Base-by-base conservation (phyloP, 345 rosid species). In the Rhodomyrtus tomentosa region DNA sequence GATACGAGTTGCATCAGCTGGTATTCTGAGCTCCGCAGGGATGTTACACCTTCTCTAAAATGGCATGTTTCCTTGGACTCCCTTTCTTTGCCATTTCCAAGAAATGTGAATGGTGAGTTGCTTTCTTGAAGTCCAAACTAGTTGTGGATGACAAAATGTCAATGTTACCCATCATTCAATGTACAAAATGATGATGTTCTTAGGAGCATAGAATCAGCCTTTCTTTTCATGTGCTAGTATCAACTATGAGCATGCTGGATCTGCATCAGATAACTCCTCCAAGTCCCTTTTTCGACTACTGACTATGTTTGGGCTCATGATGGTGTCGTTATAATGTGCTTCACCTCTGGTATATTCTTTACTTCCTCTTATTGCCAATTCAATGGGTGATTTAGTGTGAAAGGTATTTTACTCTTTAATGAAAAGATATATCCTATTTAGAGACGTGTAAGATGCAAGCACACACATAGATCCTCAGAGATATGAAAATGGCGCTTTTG, bases 261-360 rank as follows among this genome's bases (percentile, higher is more conserved):
- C 83, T 81, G 27, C 54, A 81, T 81, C 45, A 6, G 32, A 18
- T 54, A 81, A 50, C 6, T 81, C 55, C 55, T 81, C 45, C 58
- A 81, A 55, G 38, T 50, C 52, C 83, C 56, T 68, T 68, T n/a
- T 32, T 68, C 45, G 36, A 80, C 87, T 40, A 13, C 85, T 40
- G 84, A 87, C 76, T 92, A 89, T 53, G 53, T 88, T 13, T 95
- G 93, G 96, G 95, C 97, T 74, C 92, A 94, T n/a, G 89, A 92
- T 84, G 94, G 92, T 32, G 95, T 95, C 82, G 94, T 89, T 10
- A 29, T 96, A 80, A 92, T 95, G 84, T 96, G 98, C 90, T 96
- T 96, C 87, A 96, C 96, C 85, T 94, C 96, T 45, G 98, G 99
- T 93, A 91, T 5, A 80, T 10, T 49, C 73, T 59, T 59, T 59